These are phyloP conservation scores for Schizochytrium sp. DNA, from an alignment of 108 stramenopile species.

Conservation along the genomic window DNA sequence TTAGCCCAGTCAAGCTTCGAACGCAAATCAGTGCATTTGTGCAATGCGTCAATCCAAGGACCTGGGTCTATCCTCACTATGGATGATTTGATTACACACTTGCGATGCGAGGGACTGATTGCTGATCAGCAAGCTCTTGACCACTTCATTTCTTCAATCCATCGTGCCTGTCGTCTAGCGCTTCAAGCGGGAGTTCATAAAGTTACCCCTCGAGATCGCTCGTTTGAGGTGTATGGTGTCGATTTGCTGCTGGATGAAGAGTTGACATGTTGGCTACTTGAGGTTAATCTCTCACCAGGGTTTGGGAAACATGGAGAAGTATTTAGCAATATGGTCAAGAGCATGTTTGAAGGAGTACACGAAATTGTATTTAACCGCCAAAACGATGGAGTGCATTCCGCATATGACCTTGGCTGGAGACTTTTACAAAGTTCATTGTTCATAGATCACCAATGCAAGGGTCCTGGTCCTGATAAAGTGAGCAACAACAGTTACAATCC, in stretches of 20 bases:
- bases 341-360: constrained; percentile 35
- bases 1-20: background rate
- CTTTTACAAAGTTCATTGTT: no score
- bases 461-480: no score
- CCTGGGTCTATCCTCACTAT: background rate
- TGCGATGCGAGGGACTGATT: background rate
- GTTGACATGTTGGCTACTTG: background rate
- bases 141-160: background rate
- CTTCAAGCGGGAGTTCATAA: constrained; percentile 27
- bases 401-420: no score
- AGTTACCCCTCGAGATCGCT: background rate
- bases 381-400: no score
- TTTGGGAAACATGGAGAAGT: background rate
- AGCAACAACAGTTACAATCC: no score
- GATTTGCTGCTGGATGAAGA: constrained; percentile 36
- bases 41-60: constrained; percentile 21
- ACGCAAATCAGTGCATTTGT: background rate
- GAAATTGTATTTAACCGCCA: constrained; percentile 2
- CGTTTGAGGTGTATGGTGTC: constrained; percentile 44
- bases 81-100: background rate
- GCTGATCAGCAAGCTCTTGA: no score
- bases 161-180: background rate
- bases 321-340: background rate
- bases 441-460: no score
- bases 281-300: constrained; percentile 47